phyloP scores from a whole-genome alignment of 2,329 filamentous ascomycete genomes.

The Geoglossum cookeanum region DNA sequence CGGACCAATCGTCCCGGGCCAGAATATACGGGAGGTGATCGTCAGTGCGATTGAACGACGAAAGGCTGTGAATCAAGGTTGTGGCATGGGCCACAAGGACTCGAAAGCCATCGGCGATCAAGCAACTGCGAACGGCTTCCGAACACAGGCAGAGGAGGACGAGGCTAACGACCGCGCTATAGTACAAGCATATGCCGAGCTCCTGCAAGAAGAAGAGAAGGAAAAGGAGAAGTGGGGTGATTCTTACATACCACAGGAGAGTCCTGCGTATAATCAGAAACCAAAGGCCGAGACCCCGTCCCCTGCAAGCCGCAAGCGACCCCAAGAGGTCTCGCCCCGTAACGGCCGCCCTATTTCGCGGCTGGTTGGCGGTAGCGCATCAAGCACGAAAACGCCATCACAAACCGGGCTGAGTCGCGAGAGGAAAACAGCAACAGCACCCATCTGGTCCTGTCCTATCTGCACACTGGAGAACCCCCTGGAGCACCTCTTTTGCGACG shows the following conservation, averaged over 20 bases:
- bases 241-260: slow-evolving; percentile 32
- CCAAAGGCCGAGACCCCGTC: background rate
- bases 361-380: background rate
- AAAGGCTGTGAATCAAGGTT: slow-evolving; percentile 50
- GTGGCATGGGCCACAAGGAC: slow-evolving; percentile 50
- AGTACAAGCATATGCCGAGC: slow-evolving; percentile 65
- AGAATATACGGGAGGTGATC: slow-evolving; percentile 54
- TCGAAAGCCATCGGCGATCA: slow-evolving; percentile 47
- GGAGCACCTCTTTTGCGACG: slow-evolving; percentile 40
- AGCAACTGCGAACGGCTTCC: slow-evolving; percentile 54
- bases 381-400: background rate
- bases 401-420: background rate
- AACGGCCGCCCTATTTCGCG: slow-evolving; percentile 1
- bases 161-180: slow-evolving; percentile 79
- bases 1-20: slow-evolving; percentile 29
- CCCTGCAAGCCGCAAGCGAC: background rate
- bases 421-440: background rate
- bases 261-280: slow-evolving; percentile 26
- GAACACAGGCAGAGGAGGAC: slow-evolving; percentile 70
- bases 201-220: slow-evolving; percentile 61
- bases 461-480: slow-evolving; percentile 43
- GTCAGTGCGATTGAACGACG: slow-evolving; percentile 47
- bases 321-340: background rate
- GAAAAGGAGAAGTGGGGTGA: slow-evolving; percentile 40
- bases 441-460: slow-evolving; percentile 36